Base-by-base conservation (phyloP, 108 stramenopile genomes). In the Cylindrotheca closterium region DNA sequence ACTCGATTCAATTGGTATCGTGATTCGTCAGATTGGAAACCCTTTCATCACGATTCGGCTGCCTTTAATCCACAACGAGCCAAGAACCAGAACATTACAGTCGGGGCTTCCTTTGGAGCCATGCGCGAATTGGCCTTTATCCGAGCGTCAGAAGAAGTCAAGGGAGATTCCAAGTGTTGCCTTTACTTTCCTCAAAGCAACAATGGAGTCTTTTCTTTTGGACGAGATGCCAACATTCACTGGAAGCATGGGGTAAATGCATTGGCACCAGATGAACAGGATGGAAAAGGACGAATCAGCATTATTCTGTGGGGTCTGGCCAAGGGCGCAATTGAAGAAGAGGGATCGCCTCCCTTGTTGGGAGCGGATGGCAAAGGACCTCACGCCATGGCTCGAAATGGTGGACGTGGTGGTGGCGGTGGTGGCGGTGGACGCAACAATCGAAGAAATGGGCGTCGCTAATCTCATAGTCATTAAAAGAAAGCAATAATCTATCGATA, bases 21-120 rank as follows among this genome's bases (percentile, higher is more conserved):
- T 42, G 87, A 91, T 78, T 33, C 49, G 62, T 66, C 67, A 8
- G 93, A 89, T 73, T 94, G 93, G 93, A 91, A 91, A 63, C 89
- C 93, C 58, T 91, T 94, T 70, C 93, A 94, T 81, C 93, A 94
- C 68, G 93, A 94, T 79, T 85, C 84, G 25, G 93, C 93, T 4
- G 93, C 93, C 22, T 91, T 83, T 71, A 94, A 94, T 67, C 84
- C 81, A 8, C 65, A 76, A 49, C 51, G 93, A 31, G 93, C 93
- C 29, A 78, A 65, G 47, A 85, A 67, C 56, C 93, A 94, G 71
- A 94, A 94, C 63, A 89, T 89, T 58, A 91, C 93, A 33, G 83
- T 94, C 1, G 89, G 93, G 24, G 89, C 82, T 7, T 74, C 69
- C 58, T 94, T 91, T 68, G 93, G 93, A 22, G 85, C 81, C 8